Conservation (phyloP, 1,139 yeast genomes). For the Pichia sp. region DNA sequence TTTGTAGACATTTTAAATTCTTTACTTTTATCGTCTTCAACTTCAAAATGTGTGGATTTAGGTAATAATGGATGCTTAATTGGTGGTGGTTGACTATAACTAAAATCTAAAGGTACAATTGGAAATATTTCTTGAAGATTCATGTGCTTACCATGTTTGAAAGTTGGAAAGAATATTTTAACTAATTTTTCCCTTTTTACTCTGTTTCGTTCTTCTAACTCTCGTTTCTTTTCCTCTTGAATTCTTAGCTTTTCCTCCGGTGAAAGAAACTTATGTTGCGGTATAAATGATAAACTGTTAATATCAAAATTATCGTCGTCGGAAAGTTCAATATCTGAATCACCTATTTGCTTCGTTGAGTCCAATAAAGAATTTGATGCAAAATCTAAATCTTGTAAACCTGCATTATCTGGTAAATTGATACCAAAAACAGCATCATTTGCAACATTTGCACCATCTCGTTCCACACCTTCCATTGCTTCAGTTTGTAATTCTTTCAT, state of each 20-base stretch:
- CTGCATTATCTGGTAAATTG: constrained; percentile 28
- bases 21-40: constrained; percentile 36
- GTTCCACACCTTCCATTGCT: constrained; percentile 34
- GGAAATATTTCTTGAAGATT: constrained; percentile 65
- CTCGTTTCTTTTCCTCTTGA: constrained; percentile 13
- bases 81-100: constrained; percentile 46
- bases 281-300: not conserved
- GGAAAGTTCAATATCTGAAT: constrained; percentile 35
- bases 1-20: constrained; percentile 22
- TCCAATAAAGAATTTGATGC: constrained; percentile 36
- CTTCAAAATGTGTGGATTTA: constrained; percentile 42
- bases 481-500: constrained; percentile 33
- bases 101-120: constrained; percentile 50
- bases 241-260: constrained; percentile 12
- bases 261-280: constrained; percentile 8
- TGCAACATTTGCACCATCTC: constrained; percentile 37
- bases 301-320: constrained; percentile 22
- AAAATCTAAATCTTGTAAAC: constrained; percentile 39
- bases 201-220: constrained; percentile 18
- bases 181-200: constrained; percentile 35
- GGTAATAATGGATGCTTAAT: constrained; percentile 58
- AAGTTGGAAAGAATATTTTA: constrained; percentile 56
- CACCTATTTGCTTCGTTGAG: constrained; percentile 25
- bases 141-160: constrained; percentile 47
- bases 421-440: constrained; percentile 40